phyloP scores from a whole-genome alignment of 257 asterid genomes.

The Solanum ahanhuiri region DNA sequence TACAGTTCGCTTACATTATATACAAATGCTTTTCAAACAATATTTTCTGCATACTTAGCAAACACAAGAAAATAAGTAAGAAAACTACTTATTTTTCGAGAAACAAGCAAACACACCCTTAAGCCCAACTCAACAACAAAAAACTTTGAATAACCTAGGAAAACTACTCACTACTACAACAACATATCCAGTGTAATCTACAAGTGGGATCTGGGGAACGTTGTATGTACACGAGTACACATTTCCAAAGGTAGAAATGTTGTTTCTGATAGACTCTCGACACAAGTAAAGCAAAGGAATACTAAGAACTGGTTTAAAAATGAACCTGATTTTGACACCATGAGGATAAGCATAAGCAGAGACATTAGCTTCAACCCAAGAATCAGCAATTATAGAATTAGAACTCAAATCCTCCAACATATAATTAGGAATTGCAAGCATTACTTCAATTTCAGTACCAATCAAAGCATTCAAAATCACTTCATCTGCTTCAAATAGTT shows the following conservation, averaged over 20 bases:
- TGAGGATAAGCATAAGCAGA: conserved; percentile 12
- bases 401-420: conserved; percentile 18
- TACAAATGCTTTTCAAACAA: neutral
- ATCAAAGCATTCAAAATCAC: conserved; percentile 25
- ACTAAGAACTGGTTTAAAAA: neutral
- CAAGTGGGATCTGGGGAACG: neutral
- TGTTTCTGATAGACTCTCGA: neutral
- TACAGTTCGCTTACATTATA: neutral
- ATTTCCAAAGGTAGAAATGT: neutral
- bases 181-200: neutral
- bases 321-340: conserved; percentile 24
- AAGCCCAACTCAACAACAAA: neutral
- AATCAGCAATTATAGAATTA: conserved; percentile 9
- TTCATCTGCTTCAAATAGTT: conserved; percentile 26
- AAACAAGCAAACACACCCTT: neutral
- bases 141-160: neutral
- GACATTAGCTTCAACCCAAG: conserved; percentile 21
- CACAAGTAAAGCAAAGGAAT: neutral
- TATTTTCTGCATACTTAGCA: neutral
- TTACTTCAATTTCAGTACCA: conserved; percentile 22
- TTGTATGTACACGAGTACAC: neutral
- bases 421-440: conserved; percentile 29
- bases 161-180: neutral
- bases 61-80: neutral
- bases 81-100: neutral